A percentile compares a stretch with the other conserved stretches of the same genome.
phyloP scores from a whole-genome alignment of 73 alveolate genomes.

The Loxodes magnus region DNA sequence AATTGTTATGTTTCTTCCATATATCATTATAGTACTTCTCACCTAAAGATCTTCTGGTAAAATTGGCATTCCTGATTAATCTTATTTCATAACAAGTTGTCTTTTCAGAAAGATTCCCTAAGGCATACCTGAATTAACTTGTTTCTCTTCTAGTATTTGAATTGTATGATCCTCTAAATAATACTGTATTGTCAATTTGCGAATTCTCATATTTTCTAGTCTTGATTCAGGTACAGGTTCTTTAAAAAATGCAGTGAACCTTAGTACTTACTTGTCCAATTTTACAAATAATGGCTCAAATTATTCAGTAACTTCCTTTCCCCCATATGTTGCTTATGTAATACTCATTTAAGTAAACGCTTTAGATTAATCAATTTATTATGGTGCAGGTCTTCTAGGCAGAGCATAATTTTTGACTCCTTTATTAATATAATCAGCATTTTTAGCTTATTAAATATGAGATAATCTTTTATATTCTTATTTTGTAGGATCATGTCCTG shows the following conservation, averaged over 20 bases:
- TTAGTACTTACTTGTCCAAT: conserved; percentile 77
- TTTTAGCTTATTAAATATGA: too few species aligned
- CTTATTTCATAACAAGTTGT: conserved; percentile 59
- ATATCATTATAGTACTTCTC: conserved; percentile 56
- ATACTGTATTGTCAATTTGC: conserved; percentile 56
- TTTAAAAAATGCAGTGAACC: conserved; percentile 81
- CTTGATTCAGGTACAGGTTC: conserved; percentile 88
- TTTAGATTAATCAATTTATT: too few species aligned
- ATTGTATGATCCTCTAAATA: conserved; percentile 81
- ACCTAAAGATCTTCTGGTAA: conserved; percentile 57
- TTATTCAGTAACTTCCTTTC: conserved; percentile 53
- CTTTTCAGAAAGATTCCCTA: conserved; percentile 81
- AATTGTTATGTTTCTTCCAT: conserved; percentile 53
- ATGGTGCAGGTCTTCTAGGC: too few species aligned
- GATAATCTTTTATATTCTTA: too few species aligned
- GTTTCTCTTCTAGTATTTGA: conserved; percentile 66
- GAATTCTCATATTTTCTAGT: conserved; percentile 70
- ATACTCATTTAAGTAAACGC: too few species aligned
- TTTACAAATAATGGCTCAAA: conserved; percentile 88
- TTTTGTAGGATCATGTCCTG: conserved; percentile 57
- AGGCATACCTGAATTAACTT: conserved; percentile 81
- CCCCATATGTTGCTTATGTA: too few species aligned
- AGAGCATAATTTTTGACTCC: too few species aligned
- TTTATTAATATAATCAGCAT: too few species aligned
- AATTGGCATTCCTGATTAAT: conserved; percentile 40